These are phyloP conservation scores for Sechiopsis laciniata DNA, from an alignment of 306 rosid species.

Conservation along the genomic window DNA sequence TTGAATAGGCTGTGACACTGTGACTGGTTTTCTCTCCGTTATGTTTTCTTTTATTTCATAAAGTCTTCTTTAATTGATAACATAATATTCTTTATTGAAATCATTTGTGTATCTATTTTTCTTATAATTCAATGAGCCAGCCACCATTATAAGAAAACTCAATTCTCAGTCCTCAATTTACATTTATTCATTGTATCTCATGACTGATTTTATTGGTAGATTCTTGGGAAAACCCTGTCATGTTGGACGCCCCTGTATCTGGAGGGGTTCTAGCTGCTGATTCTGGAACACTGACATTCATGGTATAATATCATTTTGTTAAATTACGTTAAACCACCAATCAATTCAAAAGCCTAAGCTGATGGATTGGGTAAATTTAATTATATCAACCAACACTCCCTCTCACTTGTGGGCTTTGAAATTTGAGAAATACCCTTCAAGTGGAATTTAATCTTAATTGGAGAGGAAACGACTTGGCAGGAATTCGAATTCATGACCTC, in stretches of 20 bases:
- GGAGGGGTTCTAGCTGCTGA: constrained; percentile 95
- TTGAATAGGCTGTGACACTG: neutral
- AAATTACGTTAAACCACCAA: too few relatives aligned
- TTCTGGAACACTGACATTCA: constrained; percentile 83
- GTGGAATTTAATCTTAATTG: too few relatives aligned
- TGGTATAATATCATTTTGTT: constrained; percentile 52
- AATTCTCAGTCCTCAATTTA: neutral
- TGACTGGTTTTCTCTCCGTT: neutral
- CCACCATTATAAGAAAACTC: neutral
- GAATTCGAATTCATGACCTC: too few relatives aligned
- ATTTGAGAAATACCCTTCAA: too few relatives aligned
- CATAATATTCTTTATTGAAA: neutral
- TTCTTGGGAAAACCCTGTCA: constrained; percentile 45
- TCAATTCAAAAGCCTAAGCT: too few relatives aligned
- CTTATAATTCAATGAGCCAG: neutral
- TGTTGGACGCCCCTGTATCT: constrained; percentile 96
- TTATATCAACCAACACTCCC: too few relatives aligned
- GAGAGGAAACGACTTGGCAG: too few relatives aligned
- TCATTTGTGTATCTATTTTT: neutral
- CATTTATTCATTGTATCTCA: neutral
- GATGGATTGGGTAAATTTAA: too few relatives aligned
- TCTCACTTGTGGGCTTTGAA: too few relatives aligned
- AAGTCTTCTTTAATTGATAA: neutral
- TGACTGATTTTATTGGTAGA: constrained; percentile 36
- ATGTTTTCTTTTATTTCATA: neutral